phyloP scores from a whole-genome alignment of 1,284 basidiomycete genomes.

The Paramarasmius palmivorus region DNA sequence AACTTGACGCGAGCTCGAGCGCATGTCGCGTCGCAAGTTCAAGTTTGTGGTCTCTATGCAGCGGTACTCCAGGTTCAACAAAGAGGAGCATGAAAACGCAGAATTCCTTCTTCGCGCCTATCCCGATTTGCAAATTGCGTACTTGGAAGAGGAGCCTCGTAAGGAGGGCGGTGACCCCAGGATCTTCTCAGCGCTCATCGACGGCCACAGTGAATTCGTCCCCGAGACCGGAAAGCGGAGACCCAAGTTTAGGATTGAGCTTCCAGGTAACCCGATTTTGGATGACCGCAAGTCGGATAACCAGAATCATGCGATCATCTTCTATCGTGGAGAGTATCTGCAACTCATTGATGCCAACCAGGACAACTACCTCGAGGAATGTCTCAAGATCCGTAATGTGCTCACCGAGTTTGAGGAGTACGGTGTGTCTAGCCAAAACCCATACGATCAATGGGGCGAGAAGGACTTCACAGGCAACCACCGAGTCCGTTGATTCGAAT shows the following conservation, averaged over 20 bases:
- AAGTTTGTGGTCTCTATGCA: slow-evolving; percentile 99
- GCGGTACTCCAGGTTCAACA: slow-evolving; percentile 99
- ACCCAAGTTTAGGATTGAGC: slow-evolving; percentile 97
- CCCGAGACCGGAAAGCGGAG: slow-evolving; percentile 87
- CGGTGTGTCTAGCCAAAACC: slow-evolving; percentile 87
- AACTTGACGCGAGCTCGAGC: slow-evolving; percentile 93
- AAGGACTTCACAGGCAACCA: slow-evolving; percentile 80
- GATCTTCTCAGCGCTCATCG: slow-evolving; percentile 93
- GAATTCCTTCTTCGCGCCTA: slow-evolving; percentile 98
- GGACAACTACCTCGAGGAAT: slow-evolving; percentile 99
- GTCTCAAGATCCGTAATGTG: slow-evolving; percentile 97
- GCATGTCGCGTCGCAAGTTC: slow-evolving; percentile 98
- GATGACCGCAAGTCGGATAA: slow-evolving; percentile 99
- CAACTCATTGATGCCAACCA: slow-evolving; percentile 99
- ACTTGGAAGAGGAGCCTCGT: slow-evolving; percentile 93
- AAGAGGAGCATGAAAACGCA: slow-evolving; percentile 98
- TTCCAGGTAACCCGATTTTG: slow-evolving; percentile 98
- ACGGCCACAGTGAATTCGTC: slow-evolving; percentile 96
- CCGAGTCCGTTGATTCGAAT: slow-evolving; percentile 88
- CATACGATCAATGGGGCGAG: slow-evolving; percentile 92
- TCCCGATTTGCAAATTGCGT: slow-evolving; percentile 98
- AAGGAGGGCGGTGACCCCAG: slow-evolving; percentile 88
- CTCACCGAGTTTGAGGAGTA: slow-evolving; percentile 98
- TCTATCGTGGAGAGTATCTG: slow-evolving; percentile 98
- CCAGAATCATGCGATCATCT: slow-evolving; percentile 99